Percentiles rank a stretch among this genome's conserved stretches.
phyloP scores from a whole-genome alignment of 192 early-diverging fungal genomes.

The Hyaloraphidium curvatum region DNA sequence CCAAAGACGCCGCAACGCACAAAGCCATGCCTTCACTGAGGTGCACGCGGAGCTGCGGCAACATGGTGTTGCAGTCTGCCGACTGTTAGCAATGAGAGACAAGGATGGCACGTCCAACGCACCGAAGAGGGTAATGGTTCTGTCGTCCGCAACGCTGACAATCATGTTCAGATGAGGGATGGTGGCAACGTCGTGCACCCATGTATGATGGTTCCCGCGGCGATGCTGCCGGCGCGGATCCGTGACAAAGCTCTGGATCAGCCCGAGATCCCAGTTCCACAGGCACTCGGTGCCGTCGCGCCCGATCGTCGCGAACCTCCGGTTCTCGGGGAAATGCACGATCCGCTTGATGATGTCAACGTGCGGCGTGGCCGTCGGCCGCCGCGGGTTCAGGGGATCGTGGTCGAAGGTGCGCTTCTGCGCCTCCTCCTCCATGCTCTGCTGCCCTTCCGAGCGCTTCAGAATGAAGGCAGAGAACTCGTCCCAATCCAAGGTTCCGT shows the following conservation, averaged over 20 bases:
- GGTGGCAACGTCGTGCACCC: no score
- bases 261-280: slow-evolving; percentile 27
- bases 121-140: no score
- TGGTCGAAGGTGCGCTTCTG: slow-evolving; percentile 18
- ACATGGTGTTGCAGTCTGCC: no score
- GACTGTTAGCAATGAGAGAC: no score
- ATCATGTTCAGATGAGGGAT: no score
- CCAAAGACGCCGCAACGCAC: no score
- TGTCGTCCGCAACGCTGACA: no score
- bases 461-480: slow-evolving; percentile 38
- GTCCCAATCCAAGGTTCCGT: slow-evolving; percentile 33
- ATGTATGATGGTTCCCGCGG: no score
- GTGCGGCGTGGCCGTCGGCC: slow-evolving; percentile 18
- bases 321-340: slow-evolving; percentile 9
- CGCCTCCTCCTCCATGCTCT: slow-evolving; percentile 23
- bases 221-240: no score
- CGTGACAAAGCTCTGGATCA: slow-evolving; percentile 23
- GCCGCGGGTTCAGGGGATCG: slow-evolving; percentile 4
- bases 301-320: slow-evolving; percentile 19
- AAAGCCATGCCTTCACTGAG: no score
- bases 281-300: slow-evolving; percentile 25
- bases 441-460: slow-evolving; percentile 23
- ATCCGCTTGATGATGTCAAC: slow-evolving; percentile 20
- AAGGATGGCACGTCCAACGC: no score
- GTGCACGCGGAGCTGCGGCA: no score